Percentiles rank a stretch among this genome's conserved stretches.
Conservation (phyloP, 2,329 filamentous ascomycete species). For the Neopestalotiopsis sp. region DNA sequence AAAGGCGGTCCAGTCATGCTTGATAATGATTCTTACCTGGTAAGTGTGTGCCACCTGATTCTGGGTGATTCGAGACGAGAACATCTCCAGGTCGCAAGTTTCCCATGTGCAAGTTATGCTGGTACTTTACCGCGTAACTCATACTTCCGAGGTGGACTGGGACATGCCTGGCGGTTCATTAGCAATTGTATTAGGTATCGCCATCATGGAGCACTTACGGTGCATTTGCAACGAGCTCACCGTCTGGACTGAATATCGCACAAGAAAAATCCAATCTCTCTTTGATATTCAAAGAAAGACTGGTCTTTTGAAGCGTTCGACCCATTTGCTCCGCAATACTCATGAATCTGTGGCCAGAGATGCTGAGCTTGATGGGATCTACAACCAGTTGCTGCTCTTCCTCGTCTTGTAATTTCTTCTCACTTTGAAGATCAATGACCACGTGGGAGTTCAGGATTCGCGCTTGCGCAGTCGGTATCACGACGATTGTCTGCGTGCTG, state of each 20-base stretch:
- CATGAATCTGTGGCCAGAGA: slow-evolving; percentile 84
- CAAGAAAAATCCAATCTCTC: slow-evolving; percentile 82
- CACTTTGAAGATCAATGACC: slow-evolving; percentile 36
- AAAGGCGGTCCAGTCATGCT: too few relatives aligned
- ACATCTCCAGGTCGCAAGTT: slow-evolving; percentile 50
- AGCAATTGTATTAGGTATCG: neutral
- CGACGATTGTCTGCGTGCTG: slow-evolving; percentile 29
- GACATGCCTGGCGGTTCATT: slow-evolving; percentile 43
- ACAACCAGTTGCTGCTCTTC: slow-evolving; percentile 47
- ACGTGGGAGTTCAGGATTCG: slow-evolving; percentile 41
- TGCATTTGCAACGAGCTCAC: slow-evolving; percentile 74
- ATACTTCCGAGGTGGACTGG: slow-evolving; percentile 77
- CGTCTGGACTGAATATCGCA: slow-evolving; percentile 75
- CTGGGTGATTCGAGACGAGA: slow-evolving; percentile 24
- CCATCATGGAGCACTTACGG: slow-evolving; percentile 41
- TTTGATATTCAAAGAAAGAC: slow-evolving; percentile 78
- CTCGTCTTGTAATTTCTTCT: slow-evolving; percentile 61
- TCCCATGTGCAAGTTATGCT: slow-evolving; percentile 70
- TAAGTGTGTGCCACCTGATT: slow-evolving; percentile 22
- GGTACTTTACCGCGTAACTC: slow-evolving; percentile 75
- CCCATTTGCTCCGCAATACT: slow-evolving; percentile 85
- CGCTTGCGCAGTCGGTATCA: slow-evolving; percentile 45
- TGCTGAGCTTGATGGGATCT: slow-evolving; percentile 75
- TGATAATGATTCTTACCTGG: slow-evolving; percentile 21
- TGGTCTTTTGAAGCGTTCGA: slow-evolving; percentile 76